Base-by-base conservation (phyloP, 495 filamentous ascomycete genomes). In the Neurospora hispaniola region DNA sequence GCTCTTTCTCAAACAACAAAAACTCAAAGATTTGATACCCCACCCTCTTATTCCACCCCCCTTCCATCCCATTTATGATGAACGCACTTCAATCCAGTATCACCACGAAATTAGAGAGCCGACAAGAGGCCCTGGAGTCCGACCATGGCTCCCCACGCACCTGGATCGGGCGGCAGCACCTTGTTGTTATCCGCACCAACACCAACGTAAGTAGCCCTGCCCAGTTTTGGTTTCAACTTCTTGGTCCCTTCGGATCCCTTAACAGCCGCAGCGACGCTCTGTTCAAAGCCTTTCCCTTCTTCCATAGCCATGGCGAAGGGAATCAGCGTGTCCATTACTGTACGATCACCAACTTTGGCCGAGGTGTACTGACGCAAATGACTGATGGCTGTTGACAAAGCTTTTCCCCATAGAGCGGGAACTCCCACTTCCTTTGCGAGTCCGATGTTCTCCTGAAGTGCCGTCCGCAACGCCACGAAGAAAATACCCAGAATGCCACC, bases 401-500 rank as follows among this genome's bases (percentile, higher is more conserved):
- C 80, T 43, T 78, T 78, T 3, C 79, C 78, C 84, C 83, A 86
- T 11, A 84, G 73, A 1, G 81, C 74, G 3, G 77, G 41, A 0
- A 79, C 62, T 11, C 79, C 78, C 2, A 78, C 73, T 31, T 78
- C 75, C 71, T 73, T 69, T 3, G 74, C 80, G 5, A 83, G 74
- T 0, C 69, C 79, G 40, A 78, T 72, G 81, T 83, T 79, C 44
- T 84, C 81, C 68, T 84, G 74, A 23, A 88, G 76, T 0, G 84
- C 80, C 38, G 82, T 82, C 18, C 87, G 82, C 74, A 89, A 82
- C 18, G 87, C 85, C 7, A 89, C 87, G 71, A 90, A 84, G 73
- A 89, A 84, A 70, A 90, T 90, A 48, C 83, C 84, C 18, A 90
- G 80, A 38, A 90, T 90, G 4, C 87, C 88, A 20, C 88, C 88